phyloP scores from a whole-genome alignment of 345 rosid species.

The Ceriops zippeliana region DNA sequence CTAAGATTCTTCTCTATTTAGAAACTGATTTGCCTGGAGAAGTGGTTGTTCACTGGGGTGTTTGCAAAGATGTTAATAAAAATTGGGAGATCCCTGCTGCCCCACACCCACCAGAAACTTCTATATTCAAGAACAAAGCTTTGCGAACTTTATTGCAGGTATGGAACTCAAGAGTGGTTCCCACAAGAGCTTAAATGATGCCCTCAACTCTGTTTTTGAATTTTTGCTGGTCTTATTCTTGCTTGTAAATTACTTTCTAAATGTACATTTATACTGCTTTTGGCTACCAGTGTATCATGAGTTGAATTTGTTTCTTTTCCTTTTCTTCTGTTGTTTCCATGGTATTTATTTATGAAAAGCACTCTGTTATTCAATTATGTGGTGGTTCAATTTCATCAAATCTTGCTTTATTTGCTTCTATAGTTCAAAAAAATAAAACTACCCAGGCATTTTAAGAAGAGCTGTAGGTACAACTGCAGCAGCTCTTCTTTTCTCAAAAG shows the following conservation, averaged over 20 bases:
- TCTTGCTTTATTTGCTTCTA: neutral
- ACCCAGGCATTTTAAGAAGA: neutral
- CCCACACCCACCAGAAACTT: slow-evolving; percentile 76
- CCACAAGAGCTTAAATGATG: slow-evolving; percentile 5
- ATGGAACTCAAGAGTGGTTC: slow-evolving; percentile 16
- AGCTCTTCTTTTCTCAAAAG: neutral
- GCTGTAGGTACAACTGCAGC: neutral
- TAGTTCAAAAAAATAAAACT: neutral
- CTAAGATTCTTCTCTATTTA: slow-evolving; percentile 52
- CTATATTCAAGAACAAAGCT: slow-evolving; percentile 73
- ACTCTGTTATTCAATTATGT: neutral
- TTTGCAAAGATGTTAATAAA: slow-evolving; percentile 68
- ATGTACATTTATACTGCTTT: neutral
- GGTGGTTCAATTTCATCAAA: neutral
- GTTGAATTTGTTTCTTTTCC: neutral
- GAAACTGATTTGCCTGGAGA: slow-evolving; percentile 85
- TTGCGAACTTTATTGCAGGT: slow-evolving; percentile 79
- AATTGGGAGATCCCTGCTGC: slow-evolving; percentile 81
- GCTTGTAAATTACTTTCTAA: slow-evolving; percentile 2
- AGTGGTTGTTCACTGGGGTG: slow-evolving; percentile 95
- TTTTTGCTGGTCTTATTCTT: slow-evolving; percentile 1
- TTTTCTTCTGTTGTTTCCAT: neutral
- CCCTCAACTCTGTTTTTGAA: slow-evolving; percentile 7
- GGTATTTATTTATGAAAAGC: neutral
- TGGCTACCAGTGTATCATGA: neutral